Evolutionary conservation across 202 grass and related monocot genomes (phyloP).

Genomic region (Digitaria exilis): DNA sequence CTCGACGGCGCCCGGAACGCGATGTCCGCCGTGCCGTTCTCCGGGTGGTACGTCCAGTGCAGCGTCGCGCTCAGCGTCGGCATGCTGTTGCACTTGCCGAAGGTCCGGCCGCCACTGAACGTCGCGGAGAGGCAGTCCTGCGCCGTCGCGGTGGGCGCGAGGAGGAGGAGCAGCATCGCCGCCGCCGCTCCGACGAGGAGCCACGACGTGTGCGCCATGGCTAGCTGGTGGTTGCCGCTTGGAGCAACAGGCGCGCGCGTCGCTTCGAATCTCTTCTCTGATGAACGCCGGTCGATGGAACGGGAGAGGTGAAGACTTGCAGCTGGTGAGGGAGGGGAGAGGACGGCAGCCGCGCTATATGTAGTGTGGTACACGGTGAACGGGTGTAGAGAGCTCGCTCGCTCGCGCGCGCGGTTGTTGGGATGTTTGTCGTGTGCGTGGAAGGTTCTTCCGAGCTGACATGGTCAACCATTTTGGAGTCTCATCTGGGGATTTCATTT

Average conservation of each 20-base stretch:
- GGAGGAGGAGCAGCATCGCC: constrained; percentile 29
- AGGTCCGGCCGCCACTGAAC: constrained; percentile 53
- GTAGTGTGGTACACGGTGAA: not conserved
- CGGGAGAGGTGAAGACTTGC: not conserved
- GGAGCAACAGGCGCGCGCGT: not conserved
- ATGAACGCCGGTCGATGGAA: not conserved
- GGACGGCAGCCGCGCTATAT: constrained; percentile 8
- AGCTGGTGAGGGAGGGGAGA: not conserved
- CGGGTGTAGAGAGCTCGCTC: no score
- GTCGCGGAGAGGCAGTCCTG: constrained; percentile 51
- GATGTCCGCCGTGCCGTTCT: constrained; percentile 63
- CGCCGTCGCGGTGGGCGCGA: constrained; percentile 39
- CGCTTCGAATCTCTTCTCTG: no score
- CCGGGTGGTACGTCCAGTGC: constrained; percentile 80
- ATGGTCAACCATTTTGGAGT: not conserved
- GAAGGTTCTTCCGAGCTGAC: constrained; percentile 33
- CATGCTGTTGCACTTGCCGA: constrained; percentile 49
- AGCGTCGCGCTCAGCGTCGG: constrained; percentile 55
- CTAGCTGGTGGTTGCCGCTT: not conserved
- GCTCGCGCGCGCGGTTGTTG: constrained; percentile 39
- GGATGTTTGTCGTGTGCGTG: constrained; percentile 8
- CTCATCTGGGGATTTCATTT: not conserved
- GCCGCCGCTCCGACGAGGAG: not conserved
- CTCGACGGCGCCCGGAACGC: constrained; percentile 62
- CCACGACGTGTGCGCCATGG: constrained; percentile 42